phyloP scores from a whole-genome alignment of 73 alveolate genomes.

The Stentor coeruleus region DNA sequence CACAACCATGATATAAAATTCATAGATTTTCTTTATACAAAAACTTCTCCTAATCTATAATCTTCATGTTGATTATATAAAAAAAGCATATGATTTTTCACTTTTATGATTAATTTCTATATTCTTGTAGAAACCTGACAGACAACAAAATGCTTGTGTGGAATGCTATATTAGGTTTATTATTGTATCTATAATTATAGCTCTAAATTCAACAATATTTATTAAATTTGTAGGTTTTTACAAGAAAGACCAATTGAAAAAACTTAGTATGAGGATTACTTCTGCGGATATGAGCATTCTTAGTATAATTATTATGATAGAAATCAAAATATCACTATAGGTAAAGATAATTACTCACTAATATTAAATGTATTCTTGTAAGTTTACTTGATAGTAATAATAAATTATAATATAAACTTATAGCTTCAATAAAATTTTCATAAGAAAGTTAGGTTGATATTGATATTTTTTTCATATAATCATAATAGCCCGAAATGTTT shows the following conservation, averaged over 20 bases:
- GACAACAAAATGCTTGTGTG: constrained; percentile 91
- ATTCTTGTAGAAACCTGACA: constrained; percentile 82
- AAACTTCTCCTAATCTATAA: no score
- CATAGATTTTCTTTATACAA: constrained; percentile 79
- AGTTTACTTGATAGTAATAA: no score
- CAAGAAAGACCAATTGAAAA: constrained; percentile 75
- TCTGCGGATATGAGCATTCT: constrained; percentile 77
- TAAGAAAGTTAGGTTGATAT: no score
- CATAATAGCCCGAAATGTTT: no score
- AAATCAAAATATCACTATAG: constrained; percentile 71
- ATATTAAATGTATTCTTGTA: constrained; percentile 83
- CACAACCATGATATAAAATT: constrained; percentile 92
- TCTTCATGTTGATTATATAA: no score
- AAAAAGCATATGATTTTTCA: no score
- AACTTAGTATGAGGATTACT: constrained; percentile 42
- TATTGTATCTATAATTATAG: constrained; percentile 52
- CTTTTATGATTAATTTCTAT: constrained; percentile 86
- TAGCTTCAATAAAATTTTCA: no score
- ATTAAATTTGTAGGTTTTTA: constrained; percentile 92
- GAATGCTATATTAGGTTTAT: constrained; percentile 88
- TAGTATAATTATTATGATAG: constrained; percentile 69
- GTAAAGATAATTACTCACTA: constrained; percentile 73
- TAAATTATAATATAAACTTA: no score
- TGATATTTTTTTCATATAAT: no score
- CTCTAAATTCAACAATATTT: constrained; percentile 79